Evolutionary conservation across 176 grass and related monocot genomes (phyloP).

Genomic region (Dactylis glomerata): DNA sequence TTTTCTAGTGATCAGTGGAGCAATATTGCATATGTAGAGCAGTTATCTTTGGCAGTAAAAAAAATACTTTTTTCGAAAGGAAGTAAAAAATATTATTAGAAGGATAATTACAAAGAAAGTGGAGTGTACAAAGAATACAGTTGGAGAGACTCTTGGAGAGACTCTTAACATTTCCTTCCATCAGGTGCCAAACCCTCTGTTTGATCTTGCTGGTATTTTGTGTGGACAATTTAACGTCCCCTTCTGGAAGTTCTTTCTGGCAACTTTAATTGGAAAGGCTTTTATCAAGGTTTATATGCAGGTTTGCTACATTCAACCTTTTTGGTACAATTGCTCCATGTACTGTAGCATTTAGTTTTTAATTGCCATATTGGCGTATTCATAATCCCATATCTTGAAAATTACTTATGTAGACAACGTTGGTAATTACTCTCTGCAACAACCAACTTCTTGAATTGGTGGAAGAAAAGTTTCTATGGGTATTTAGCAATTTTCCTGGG

Average conservation of each 20-base stretch:
- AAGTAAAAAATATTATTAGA: neutral
- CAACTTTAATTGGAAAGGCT: slow-evolving; percentile 94
- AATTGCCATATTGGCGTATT: slow-evolving; percentile 4
- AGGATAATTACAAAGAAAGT: neutral
- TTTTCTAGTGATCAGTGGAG: slow-evolving; percentile 14
- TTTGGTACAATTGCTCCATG: slow-evolving; percentile 8
- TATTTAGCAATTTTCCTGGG: slow-evolving; percentile 62
- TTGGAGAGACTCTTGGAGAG: slow-evolving; percentile 25
- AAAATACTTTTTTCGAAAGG: too few relatives aligned
- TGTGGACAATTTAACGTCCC: slow-evolving; percentile 89
- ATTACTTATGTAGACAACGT: slow-evolving; percentile 61
- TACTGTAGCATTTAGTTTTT: neutral
- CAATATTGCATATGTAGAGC: neutral
- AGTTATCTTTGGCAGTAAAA: neutral
- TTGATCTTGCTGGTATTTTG: slow-evolving; percentile 86
- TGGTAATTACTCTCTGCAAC: slow-evolving; percentile 82
- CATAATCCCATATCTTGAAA: neutral
- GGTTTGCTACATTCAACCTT: slow-evolving; percentile 43
- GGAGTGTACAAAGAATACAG: neutral
- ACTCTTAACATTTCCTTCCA: slow-evolving; percentile 24
- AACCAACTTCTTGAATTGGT: slow-evolving; percentile 91
- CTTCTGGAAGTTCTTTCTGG: slow-evolving; percentile 97
- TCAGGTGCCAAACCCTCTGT: slow-evolving; percentile 93
- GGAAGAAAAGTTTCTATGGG: slow-evolving; percentile 81
- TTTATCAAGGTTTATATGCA: slow-evolving; percentile 89